phyloP scores from a whole-genome alignment of 2,329 filamentous ascomycete genomes.

The Sclerotinia glacialis region DNA sequence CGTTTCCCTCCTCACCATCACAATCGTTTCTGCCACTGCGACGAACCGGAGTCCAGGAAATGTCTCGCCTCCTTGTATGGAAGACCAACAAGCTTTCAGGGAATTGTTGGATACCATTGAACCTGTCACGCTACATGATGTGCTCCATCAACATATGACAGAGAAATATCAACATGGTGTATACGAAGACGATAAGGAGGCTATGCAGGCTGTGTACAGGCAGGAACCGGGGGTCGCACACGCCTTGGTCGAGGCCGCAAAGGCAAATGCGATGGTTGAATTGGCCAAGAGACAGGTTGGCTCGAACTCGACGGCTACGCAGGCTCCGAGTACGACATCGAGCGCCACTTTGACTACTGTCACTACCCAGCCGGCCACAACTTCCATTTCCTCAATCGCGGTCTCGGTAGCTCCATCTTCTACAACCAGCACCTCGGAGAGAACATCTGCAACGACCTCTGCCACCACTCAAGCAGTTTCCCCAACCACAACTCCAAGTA shows the following conservation, averaged over 20 bases:
- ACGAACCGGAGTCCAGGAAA: constrained; percentile 27
- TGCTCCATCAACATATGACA: constrained; percentile 62
- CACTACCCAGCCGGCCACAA: background rate
- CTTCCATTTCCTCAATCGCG: background rate
- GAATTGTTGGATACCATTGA: constrained; percentile 56
- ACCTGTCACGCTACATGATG: constrained; percentile 60
- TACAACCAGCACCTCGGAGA: background rate
- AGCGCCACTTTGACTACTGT: constrained; percentile 16
- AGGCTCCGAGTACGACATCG: constrained; percentile 2
- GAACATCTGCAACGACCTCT: background rate
- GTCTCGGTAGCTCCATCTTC: constrained; percentile 18
- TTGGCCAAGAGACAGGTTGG: constrained; percentile 59
- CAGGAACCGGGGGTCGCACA: constrained; percentile 61
- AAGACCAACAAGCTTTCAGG: constrained; percentile 46
- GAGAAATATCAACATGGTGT: constrained; percentile 66
- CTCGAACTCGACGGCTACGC: constrained; percentile 21
- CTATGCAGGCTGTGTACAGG: constrained; percentile 60
- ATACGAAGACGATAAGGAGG: constrained; percentile 61
- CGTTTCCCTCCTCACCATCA: constrained; percentile 39
- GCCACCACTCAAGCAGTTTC: background rate
- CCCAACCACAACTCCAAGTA: background rate
- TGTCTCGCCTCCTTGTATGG: constrained; percentile 17
- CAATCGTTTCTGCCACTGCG: constrained; percentile 40
- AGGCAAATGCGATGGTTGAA: constrained; percentile 21
- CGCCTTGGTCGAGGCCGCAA: constrained; percentile 60